These are phyloP conservation scores for Ganoderma meredithae DNA, from an alignment of 1,284 basidiomycete species.

Conservation along the genomic window DNA sequence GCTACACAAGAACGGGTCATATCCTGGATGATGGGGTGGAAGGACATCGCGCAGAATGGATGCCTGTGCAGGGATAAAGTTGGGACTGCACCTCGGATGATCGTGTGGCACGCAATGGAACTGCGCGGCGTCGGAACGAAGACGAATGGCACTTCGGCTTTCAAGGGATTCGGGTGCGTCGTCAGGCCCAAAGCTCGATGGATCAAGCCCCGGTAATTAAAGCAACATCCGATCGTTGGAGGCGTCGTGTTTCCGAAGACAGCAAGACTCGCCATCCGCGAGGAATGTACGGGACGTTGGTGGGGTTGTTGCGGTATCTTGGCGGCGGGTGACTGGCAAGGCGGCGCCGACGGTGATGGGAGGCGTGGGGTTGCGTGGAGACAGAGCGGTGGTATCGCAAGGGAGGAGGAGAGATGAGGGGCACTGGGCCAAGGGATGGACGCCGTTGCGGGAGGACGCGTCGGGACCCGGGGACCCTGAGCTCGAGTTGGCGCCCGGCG, in stretches of 20 bases:
- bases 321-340: background rate
- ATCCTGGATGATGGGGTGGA: background rate
- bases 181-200: constrained; percentile 2
- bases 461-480: no score
- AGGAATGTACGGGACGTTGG: constrained; percentile 12
- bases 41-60: constrained; percentile 4
- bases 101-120: constrained; percentile 15
- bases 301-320: constrained; percentile 1
- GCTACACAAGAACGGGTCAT: constrained; percentile 8
- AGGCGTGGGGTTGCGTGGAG: background rate
- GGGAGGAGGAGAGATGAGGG: background rate
- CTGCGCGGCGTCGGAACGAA: constrained; percentile 12
- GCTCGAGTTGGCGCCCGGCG: constrained; percentile 11
- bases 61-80: constrained; percentile 1
- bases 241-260: background rate
- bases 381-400: background rate
- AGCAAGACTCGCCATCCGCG: background rate
- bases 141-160: constrained; percentile 12
- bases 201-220: constrained; percentile 17
- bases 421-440: background rate
- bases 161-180: constrained; percentile 2
- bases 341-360: background rate
- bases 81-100: constrained; percentile 13
- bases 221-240: constrained; percentile 5
- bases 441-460: background rate